Conservation (phyloP, 2,329 filamentous ascomycete species). For the Colletotrichum cuscutae region DNA sequence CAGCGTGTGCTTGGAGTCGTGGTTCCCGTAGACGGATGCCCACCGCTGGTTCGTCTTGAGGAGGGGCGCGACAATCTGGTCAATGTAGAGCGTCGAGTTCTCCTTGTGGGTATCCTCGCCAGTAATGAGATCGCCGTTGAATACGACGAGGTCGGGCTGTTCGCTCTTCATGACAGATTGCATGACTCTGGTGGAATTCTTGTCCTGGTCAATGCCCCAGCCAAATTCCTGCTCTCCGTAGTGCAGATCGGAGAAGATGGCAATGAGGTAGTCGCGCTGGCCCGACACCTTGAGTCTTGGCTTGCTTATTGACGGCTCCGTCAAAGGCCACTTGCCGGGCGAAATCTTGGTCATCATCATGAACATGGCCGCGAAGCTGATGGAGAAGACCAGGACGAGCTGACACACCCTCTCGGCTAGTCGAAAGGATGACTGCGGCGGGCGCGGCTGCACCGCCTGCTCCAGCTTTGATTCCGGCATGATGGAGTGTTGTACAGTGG, state of each 20-base stretch:
- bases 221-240: slow-evolving; percentile 59
- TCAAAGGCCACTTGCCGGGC: slow-evolving; percentile 31
- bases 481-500: neutral
- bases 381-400: slow-evolving; percentile 31
- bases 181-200: slow-evolving; percentile 58
- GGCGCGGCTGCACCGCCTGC: slow-evolving; percentile 18
- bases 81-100: slow-evolving; percentile 61
- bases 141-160: slow-evolving; percentile 61
- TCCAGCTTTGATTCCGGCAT: slow-evolving; percentile 23
- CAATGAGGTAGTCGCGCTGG: slow-evolving; percentile 35
- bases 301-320: slow-evolving; percentile 31
- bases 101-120: slow-evolving; percentile 63
- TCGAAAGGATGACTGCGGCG: slow-evolving; percentile 19
- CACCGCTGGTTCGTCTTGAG: slow-evolving; percentile 57
- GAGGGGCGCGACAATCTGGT: slow-evolving; percentile 60
- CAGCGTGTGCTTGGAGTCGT: slow-evolving; percentile 63
- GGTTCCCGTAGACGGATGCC: slow-evolving; percentile 71
- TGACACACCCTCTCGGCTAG: slow-evolving; percentile 29
- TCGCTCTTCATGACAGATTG: slow-evolving; percentile 58
- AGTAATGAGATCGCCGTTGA: slow-evolving; percentile 73
- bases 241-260: slow-evolving; percentile 67
- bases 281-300: slow-evolving; percentile 10
- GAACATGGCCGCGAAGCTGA: slow-evolving; percentile 33
- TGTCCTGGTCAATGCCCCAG: slow-evolving; percentile 54
- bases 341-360: slow-evolving; percentile 34